These are phyloP conservation scores for Dioscorea dumetorum DNA, from an alignment of 106 monocot species.

Conservation along the genomic window DNA sequence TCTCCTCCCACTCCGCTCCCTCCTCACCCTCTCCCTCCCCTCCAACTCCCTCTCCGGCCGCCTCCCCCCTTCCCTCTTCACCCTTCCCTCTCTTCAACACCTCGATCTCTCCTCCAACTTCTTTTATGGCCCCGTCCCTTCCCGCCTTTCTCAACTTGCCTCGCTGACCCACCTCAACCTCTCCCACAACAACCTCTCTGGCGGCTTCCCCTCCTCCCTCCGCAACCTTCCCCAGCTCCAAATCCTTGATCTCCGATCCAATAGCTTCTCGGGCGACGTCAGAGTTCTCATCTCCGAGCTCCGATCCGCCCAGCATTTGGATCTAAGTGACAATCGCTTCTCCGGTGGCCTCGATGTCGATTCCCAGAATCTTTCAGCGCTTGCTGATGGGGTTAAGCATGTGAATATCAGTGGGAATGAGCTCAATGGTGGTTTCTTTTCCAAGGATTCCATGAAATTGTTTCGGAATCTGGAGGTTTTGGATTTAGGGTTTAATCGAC, in stretches of 20 bases:
- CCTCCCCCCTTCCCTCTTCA: constrained; percentile 49
- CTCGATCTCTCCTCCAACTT: constrained; percentile 81
- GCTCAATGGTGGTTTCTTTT: constrained; percentile 58
- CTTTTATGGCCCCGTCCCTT: constrained; percentile 78
- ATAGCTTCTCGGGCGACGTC: constrained; percentile 42
- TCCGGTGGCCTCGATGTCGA: constrained; percentile 38
- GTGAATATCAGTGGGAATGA: constrained; percentile 65
- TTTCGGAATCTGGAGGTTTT: constrained; percentile 68
- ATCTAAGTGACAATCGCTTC: constrained; percentile 67
- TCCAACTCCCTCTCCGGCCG: constrained; percentile 73
- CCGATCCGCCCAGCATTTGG: constrained; percentile 49
- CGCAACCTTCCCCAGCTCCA: constrained; percentile 60
- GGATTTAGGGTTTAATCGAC: constrained; percentile 57
- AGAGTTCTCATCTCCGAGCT: constrained; percentile 32
- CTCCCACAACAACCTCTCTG: constrained; percentile 55
- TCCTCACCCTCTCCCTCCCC: constrained; percentile 56
- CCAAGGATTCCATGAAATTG: constrained; percentile 18
- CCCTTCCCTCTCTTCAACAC: constrained; percentile 37
- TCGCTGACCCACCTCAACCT: constrained; percentile 58
- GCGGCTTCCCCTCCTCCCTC: constrained; percentile 43
- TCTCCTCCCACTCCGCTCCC: constrained; percentile 27
- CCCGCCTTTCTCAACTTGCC: constrained; percentile 39
- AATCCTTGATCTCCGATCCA: constrained; percentile 65
- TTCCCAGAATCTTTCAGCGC: constrained; percentile 20
- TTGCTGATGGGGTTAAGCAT: constrained; percentile 43